Conservation (phyloP, 2,329 filamentous ascomycete species). For the Trichoderma endophyticum region DNA sequence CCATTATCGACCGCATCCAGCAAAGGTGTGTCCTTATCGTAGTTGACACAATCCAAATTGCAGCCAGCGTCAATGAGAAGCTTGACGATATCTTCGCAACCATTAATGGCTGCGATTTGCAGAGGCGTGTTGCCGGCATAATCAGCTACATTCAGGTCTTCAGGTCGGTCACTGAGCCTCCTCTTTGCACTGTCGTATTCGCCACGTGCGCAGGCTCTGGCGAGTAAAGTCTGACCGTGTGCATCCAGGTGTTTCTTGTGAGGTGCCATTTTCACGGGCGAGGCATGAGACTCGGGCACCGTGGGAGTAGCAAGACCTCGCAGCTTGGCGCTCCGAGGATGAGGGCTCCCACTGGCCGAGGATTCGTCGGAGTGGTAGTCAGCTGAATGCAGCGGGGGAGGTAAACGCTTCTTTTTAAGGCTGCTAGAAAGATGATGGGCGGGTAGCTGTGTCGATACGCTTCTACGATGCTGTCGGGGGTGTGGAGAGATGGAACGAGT, state of each 20-base stretch:
- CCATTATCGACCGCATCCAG: constrained; percentile 96
- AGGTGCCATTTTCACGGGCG: constrained; percentile 64
- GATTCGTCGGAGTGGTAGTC: constrained; percentile 68
- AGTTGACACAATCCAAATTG: constrained; percentile 73
- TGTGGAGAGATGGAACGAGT: constrained; percentile 57
- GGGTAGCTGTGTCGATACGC: constrained; percentile 61
- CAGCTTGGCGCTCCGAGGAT: constrained; percentile 56
- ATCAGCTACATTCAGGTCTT: constrained; percentile 85
- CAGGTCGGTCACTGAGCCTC: constrained; percentile 72
- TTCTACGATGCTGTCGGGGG: constrained; percentile 57
- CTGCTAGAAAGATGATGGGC: constrained; percentile 51
- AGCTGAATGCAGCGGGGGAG: constrained; percentile 58
- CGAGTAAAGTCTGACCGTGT: constrained; percentile 85
- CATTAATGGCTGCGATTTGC: constrained; percentile 87
- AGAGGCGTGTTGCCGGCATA: constrained; percentile 96
- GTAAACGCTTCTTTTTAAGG: constrained; percentile 59
- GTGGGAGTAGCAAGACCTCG: constrained; percentile 55
- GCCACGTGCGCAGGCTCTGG: constrained; percentile 83
- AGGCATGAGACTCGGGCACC: constrained; percentile 56
- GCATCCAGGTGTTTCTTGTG: constrained; percentile 89
- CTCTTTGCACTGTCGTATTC: constrained; percentile 76
- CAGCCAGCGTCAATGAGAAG: constrained; percentile 83
- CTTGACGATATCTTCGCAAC: constrained; percentile 81
- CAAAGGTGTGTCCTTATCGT: constrained; percentile 87
- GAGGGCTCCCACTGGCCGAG: constrained; percentile 57